Conservation (phyloP, 495 filamentous ascomycete genomes). For the Aspergillus cristatus region DNA sequence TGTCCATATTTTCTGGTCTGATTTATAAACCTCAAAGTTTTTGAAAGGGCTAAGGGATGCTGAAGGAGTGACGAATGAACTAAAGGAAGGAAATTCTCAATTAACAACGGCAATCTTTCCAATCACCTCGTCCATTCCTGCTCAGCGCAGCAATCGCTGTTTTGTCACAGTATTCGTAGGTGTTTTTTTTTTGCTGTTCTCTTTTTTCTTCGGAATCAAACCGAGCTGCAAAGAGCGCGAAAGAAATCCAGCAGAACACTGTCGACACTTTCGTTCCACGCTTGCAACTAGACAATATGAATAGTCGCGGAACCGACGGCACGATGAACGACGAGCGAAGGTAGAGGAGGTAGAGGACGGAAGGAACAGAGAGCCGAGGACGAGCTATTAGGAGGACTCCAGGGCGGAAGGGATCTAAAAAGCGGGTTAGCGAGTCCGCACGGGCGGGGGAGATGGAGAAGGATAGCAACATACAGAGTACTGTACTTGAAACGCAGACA, state of each 20-base stretch:
- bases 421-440: neutral
- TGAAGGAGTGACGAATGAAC: constrained; percentile 3
- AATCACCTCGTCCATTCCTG: constrained; percentile 39
- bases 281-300: too few species aligned
- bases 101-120: constrained; percentile 24
- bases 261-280: too few species aligned
- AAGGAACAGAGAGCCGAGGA: neutral
- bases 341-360: neutral
- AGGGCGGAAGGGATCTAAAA: constrained; percentile 3
- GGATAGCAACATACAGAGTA: neutral
- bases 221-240: too few species aligned
- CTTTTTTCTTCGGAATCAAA: constrained; percentile 1
- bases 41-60: constrained; percentile 2
- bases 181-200: constrained; percentile 1
- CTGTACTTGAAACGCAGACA: neutral
- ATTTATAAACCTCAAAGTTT: too few species aligned
- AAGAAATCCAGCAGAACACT: too few species aligned
- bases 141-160: constrained; percentile 17
- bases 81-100: constrained; percentile 19
- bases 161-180: constrained; percentile 4
- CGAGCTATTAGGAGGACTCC: constrained; percentile 1
- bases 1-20: constrained; percentile 66
- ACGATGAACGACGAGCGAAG: too few species aligned
- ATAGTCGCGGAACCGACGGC: too few species aligned
- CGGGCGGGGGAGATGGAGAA: neutral